Evolutionary conservation across 1,284 basidiomycete species (phyloP).

Genomic region (Cryptococcus sp.): DNA sequence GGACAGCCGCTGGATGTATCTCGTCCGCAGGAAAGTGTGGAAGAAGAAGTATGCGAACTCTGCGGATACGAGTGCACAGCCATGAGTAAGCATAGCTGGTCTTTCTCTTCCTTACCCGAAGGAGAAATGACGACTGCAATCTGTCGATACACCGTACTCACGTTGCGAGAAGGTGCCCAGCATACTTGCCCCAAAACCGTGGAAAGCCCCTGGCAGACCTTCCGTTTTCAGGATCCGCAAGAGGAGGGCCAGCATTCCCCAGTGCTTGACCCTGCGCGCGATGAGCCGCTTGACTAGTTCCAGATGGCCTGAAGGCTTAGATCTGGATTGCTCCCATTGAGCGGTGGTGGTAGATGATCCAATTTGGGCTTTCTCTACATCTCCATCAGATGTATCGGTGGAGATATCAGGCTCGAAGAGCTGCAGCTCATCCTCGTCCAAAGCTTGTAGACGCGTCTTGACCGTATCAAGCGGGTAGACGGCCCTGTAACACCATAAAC

Average conservation of each 20-base stretch:
- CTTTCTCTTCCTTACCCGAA: background rate
- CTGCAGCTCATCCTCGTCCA: slow-evolving; percentile 24
- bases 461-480: slow-evolving; percentile 96
- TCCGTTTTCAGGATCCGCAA: slow-evolving; percentile 73
- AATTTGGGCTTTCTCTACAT: slow-evolving; percentile 2
- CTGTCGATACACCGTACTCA: slow-evolving; percentile 56
- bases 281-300: slow-evolving; percentile 6
- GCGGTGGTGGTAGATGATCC: background rate
- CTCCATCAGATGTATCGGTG: background rate
- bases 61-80: slow-evolving; percentile 44
- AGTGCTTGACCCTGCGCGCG: slow-evolving; percentile 34
- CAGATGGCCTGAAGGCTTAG: background rate
- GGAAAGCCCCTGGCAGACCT: slow-evolving; percentile 80
- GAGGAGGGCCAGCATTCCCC: slow-evolving; percentile 64
- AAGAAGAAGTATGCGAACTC: slow-evolving; percentile 99
- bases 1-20: slow-evolving; percentile 30
- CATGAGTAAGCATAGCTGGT: too few relatives aligned
- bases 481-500: slow-evolving; percentile 58
- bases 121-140: background rate
- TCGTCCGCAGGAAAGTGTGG: slow-evolving; percentile 82
- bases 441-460: slow-evolving; percentile 93
- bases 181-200: slow-evolving; percentile 97
- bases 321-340: background rate
- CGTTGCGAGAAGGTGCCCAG: slow-evolving; percentile 96
- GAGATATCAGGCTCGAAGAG: slow-evolving; percentile 9